Base-by-base conservation (phyloP, 768 basidiomycete species). In the Xerocomus brunneocitrinus region DNA sequence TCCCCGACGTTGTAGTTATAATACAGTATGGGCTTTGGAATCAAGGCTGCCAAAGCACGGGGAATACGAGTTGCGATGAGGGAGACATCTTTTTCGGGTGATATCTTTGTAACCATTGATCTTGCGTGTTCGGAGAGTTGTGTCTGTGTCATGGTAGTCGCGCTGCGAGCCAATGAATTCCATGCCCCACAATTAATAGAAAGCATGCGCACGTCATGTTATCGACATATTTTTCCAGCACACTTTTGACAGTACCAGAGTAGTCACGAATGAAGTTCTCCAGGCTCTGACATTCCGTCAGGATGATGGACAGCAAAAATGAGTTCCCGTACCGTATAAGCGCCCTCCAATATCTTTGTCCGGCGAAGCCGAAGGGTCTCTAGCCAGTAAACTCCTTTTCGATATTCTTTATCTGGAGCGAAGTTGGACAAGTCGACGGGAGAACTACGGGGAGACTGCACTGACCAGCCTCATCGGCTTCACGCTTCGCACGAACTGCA, bases 371-470 rank as follows among this genome's bases (percentile, higher is more conserved):
- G 76, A 35, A 95, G 76, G 0, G 93, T 94, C 73, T 97, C 93
- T n/a, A 93, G 73, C 86, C 91, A 90, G 68, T 95, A 87, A 24
- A 97, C 85, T 32, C 83, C 91, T 59, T 87, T 89, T 27, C 93
- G 77, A 63, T 97, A 97, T 54, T 95, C 92, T 67, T 86, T 90
- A 67, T 97, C 93, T 90, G 61, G 41, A 52, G 38, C 1, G 8
- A 31, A 40, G 47, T 41, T 60, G 41, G 59, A 32, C 48, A 35
- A 31, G 24, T 12, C n/a, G 47, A 46, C 14, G 13, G 24, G 19
- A 31, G 8, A 49, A 49, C 25, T 8, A 32, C 10, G 4, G 14
- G 45, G 16, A 39, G n/a, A 46, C 3, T 30, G 22, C 16, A 66
- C 77, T 57, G 53, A 88, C 91, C 89, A 54, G 93, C 92, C 67